phyloP scores from a whole-genome alignment of 2,329 filamentous ascomycete genomes.

The Paraconiothyrium brasiliense region DNA sequence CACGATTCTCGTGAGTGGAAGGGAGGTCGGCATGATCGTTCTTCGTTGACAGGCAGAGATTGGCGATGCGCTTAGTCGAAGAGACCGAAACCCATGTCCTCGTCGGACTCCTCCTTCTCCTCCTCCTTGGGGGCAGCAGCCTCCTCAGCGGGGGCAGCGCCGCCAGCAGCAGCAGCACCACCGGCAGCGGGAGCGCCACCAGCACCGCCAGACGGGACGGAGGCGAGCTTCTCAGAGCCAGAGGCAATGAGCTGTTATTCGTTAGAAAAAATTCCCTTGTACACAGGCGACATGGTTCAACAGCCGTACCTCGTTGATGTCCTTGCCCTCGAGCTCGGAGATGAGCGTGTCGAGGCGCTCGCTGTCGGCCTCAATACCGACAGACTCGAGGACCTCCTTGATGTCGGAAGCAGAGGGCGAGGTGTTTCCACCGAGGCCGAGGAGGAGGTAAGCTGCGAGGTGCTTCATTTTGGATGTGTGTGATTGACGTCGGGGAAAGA shows the following conservation, averaged over 20 bases:
- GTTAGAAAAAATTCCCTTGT: conserved; percentile 40
- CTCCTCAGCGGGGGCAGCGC: conserved; percentile 62
- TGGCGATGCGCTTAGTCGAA: conserved; percentile 65
- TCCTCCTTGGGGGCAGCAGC: conserved; percentile 71
- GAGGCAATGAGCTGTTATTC: conserved; percentile 81
- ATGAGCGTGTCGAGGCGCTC: conserved; percentile 89
- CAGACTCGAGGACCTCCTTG: conserved; percentile 83
- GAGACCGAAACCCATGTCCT: conserved; percentile 79
- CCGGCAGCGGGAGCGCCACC: conserved; percentile 70
- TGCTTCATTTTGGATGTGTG: conserved; percentile 89
- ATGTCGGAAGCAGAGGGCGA: conserved; percentile 86
- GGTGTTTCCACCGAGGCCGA: conserved; percentile 91
- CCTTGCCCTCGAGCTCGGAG: conserved; percentile 89
- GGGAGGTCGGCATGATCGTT: conserved; percentile 41
- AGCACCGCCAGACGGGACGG: conserved; percentile 91
- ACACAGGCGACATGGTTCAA: conserved; percentile 20
- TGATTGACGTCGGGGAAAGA: conserved; percentile 54
- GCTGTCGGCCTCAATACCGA: conserved; percentile 90
- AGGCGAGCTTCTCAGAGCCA: conserved; percentile 93
- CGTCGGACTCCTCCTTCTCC: conserved; percentile 80
- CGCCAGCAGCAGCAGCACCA: conserved; percentile 74
- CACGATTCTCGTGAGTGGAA: conserved; percentile 43
- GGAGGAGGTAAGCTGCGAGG: conserved; percentile 98
- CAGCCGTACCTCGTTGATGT: conserved; percentile 83
- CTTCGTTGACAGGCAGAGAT: conserved; percentile 34